Conservation (phyloP, 2,329 filamentous ascomycete species). For the Colletotrichum magnum region DNA sequence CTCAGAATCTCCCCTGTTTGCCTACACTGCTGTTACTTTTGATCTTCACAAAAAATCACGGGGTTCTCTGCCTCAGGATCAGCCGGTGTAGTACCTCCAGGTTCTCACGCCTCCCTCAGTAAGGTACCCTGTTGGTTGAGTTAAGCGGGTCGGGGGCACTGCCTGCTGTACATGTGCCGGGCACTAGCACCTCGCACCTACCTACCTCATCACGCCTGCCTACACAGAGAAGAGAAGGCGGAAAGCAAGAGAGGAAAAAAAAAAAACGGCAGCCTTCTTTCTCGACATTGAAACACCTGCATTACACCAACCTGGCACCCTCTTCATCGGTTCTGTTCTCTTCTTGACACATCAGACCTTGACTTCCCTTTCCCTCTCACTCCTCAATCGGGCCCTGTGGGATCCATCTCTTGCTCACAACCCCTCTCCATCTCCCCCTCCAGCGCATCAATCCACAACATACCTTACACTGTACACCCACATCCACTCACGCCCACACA, state of each 20-base stretch:
- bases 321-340: conserved; percentile 20
- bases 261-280: conserved; percentile 44
- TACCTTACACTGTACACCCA: conserved; percentile 39
- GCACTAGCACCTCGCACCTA: conserved; percentile 18
- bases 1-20: conserved; percentile 37
- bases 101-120: conserved; percentile 1
- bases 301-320: conserved; percentile 24
- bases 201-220: not conserved
- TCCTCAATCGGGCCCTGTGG: conserved; percentile 14
- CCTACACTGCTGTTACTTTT: conserved; percentile 16
- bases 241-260: conserved; percentile 39
- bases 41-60: conserved; percentile 15
- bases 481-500: conserved; percentile 17
- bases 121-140: conserved; percentile 32
- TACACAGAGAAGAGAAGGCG: no score
- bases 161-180: conserved; percentile 26
- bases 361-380: conserved; percentile 2
- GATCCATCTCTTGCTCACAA: conserved; percentile 16
- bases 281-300: conserved; percentile 37
- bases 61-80: conserved; percentile 27
- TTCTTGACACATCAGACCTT: conserved; percentile 8
- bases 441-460: conserved; percentile 32
- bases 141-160: conserved; percentile 33
- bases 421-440: conserved; percentile 14
- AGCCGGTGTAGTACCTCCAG: conserved; percentile 10